Evolutionary conservation across 1,284 basidiomycete genomes (phyloP), one percentile per base, ranked within the genome.

Genomic region (Ustilago nuda): DNA sequence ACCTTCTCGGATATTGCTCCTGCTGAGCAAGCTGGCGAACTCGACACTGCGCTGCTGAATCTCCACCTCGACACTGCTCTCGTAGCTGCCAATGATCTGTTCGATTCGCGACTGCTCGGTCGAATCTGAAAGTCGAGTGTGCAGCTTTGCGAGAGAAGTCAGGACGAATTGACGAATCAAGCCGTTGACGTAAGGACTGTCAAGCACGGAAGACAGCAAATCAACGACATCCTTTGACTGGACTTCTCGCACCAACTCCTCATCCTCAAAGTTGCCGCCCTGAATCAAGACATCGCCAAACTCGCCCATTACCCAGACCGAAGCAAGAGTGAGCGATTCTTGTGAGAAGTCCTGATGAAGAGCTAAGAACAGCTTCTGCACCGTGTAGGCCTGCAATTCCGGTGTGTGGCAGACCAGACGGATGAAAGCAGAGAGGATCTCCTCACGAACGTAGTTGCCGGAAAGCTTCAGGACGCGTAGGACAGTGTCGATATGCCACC

Each of bases 401-500:
- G 97, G 94, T 0, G 97, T 99, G 87, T 99, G 94, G 56, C 93
- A 94, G 0, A 98, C 94, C 23, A 99, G 90, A 23, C 97, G 92
- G 74, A 99, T 93, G 87, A 99, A 99, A 0, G 94, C 91, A 0
- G 95, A 94, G 15, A 99, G 87, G 51, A 98, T 94, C 86, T 99
- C 97, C 86, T 99, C 97, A 71, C 95, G 90, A 33, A 99, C 95
- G 82, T 94, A 98, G 88, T 99, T 99, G 55, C 97, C 97, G n/a
- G 96, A 95, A 81, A 98, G 87, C 86, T 94, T 96, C 74, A 99
- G 88, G 1, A 96, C 94, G 27, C 97, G 90, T 61, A 99, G 88
- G 9, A 98, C 93, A 0, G 97, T 98, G 86, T 99, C 97, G 72
- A 99, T 98, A 86, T 99, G 97, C 97, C 97, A 99, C 78, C 97